phyloP scores from a whole-genome alignment of 306 rosid species.

The Cyclanthera cordifolia region DNA sequence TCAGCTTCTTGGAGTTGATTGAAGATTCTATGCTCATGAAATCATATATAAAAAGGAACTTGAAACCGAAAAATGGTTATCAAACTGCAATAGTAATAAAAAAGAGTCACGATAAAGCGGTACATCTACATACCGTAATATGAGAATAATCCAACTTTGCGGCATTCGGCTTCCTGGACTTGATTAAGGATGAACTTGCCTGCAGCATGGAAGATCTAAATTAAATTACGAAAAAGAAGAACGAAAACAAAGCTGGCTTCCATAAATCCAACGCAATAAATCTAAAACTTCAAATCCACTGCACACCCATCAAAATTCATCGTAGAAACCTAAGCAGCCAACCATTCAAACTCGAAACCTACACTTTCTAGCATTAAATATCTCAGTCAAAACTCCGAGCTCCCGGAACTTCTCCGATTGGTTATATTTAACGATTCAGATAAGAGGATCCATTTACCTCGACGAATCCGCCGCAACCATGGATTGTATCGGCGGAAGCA shows the following conservation, averaged over 20 bases:
- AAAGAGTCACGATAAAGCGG: neutral
- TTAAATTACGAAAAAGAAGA: neutral
- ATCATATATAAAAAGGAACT: neutral
- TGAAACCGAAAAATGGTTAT: neutral
- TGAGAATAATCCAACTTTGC: constrained; percentile 83
- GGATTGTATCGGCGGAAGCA: constrained; percentile 55
- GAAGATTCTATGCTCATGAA: neutral
- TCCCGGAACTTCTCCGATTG: neutral
- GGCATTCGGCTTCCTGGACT: constrained; percentile 51
- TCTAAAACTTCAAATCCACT: neutral
- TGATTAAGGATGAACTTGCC: constrained; percentile 74
- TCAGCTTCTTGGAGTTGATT: neutral
- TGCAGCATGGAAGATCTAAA: constrained; percentile 17
- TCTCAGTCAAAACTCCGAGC: neutral
- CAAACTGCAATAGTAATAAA: neutral
- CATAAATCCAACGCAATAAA: neutral
- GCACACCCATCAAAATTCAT: neutral
- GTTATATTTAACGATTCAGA: neutral
- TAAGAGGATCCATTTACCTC: constrained; percentile 25
- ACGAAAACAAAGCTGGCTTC: neutral
- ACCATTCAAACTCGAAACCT: neutral
- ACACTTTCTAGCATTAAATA: neutral
- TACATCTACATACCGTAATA: constrained; percentile 39
- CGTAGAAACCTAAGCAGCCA: neutral
- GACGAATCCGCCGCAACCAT: constrained; percentile 68